Evolutionary conservation across 2,329 filamentous ascomycete genomes (phyloP).

Genomic region (Magnaporthiopsis rhizophila): DNA sequence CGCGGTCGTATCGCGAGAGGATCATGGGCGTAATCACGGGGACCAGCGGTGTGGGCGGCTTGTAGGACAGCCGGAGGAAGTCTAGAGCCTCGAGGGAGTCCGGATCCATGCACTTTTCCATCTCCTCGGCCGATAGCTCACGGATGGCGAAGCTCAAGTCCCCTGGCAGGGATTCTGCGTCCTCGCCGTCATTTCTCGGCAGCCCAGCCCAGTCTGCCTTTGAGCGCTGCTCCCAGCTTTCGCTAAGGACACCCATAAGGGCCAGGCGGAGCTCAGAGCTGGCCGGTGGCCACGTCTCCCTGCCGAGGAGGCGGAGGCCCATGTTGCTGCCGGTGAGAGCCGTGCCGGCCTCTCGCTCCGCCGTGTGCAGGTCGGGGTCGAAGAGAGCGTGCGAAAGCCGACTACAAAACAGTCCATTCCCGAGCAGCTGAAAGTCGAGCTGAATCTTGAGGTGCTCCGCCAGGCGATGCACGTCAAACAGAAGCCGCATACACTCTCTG

Average conservation of each 20-base stretch:
- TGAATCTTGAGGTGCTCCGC: conserved; percentile 67
- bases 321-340: conserved; percentile 64
- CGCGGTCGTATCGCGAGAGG: conserved; percentile 72
- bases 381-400: conserved; percentile 78
- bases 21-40: conserved; percentile 64
- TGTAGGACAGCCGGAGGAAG: conserved; percentile 82
- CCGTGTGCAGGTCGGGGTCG: conserved; percentile 70
- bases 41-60: conserved; percentile 61
- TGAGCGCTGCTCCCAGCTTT: conserved; percentile 44
- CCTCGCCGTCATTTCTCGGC: conserved; percentile 13
- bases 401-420: conserved; percentile 76
- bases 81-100: conserved; percentile 83
- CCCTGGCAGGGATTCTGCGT: conserved; percentile 44
- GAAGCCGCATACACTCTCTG: conserved; percentile 61
- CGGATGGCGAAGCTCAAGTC: conserved; percentile 78
- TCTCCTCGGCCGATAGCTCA: conserved; percentile 68
- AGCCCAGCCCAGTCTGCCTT: conserved; percentile 22
- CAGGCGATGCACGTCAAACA: conserved; percentile 69
- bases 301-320: conserved; percentile 73
- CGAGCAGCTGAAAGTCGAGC: conserved; percentile 72
- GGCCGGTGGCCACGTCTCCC: conserved; percentile 85
- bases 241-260: conserved; percentile 74
- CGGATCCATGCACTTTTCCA: conserved; percentile 75
- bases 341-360: conserved; percentile 61
- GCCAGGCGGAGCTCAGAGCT: conserved; percentile 88